Evolutionary conservation across 192 early-diverging fungal genomes (phyloP).

Genomic region (Diversispora eburnea): DNA sequence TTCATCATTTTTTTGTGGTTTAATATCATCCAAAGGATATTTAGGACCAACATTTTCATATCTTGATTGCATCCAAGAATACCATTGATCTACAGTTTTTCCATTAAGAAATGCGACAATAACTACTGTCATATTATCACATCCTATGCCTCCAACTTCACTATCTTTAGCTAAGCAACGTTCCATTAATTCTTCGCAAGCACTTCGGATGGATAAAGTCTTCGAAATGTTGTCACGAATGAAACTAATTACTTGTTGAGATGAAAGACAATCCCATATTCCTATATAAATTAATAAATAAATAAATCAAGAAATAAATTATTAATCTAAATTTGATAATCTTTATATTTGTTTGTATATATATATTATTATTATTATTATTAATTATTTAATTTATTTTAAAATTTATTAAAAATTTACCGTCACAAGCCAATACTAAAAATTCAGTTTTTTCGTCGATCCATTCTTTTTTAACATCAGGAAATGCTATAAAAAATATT

Average conservation of each 20-base stretch:
- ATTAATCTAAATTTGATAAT: not conserved
- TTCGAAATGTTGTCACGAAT: slow-evolving; percentile 67
- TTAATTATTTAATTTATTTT: not conserved
- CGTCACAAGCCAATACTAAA: slow-evolving; percentile 95
- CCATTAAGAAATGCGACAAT: slow-evolving; percentile 86
- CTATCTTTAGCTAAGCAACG: slow-evolving; percentile 84
- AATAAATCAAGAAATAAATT: not conserved
- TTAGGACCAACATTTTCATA: slow-evolving; percentile 27
- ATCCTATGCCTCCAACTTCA: slow-evolving; percentile 89
- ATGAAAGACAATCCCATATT: slow-evolving; percentile 97
- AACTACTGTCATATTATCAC: slow-evolving; percentile 99
- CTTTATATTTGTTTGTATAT: too few species aligned
- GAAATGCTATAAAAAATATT: slow-evolving; percentile 53
- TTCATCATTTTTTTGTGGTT: not conserved
- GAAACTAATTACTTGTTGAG: slow-evolving; percentile 87
- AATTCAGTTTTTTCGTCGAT: slow-evolving; percentile 81
- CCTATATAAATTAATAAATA: slow-evolving; percentile 47
- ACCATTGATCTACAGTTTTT: slow-evolving; percentile 76
- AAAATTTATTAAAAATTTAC: slow-evolving; percentile 45
- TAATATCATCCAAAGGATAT: not conserved
- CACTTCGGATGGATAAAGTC: slow-evolving; percentile 32
- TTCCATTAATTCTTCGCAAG: slow-evolving; percentile 91
- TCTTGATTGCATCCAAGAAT: slow-evolving; percentile 40
- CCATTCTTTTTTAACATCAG: slow-evolving; percentile 69
- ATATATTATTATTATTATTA: too few species aligned